Conservation (phyloP, 805 yeast species). For the Metschnikowia cubensis region DNA sequence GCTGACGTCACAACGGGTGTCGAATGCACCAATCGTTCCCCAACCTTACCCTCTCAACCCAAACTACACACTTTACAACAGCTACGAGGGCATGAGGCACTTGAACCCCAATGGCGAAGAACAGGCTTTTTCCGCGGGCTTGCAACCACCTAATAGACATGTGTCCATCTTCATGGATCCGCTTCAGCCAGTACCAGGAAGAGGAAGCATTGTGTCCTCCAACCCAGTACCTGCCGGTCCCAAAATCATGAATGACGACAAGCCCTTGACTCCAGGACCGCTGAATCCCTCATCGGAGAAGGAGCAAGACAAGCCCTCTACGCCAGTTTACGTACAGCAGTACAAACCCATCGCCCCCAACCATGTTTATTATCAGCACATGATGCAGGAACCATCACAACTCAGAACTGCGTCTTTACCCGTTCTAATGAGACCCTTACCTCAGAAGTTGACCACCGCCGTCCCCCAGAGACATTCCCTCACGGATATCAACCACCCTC, state of each 20-base stretch:
- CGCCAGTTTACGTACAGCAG: constrained; percentile 13
- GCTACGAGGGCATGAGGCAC: constrained; percentile 12
- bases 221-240: background rate
- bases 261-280: constrained; percentile 2
- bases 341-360: constrained; percentile 16
- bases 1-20: constrained; percentile 6
- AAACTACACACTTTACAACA: constrained; percentile 28
- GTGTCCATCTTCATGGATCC: constrained; percentile 40
- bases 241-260: constrained; percentile 1
- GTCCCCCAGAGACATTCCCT: constrained; percentile 15
- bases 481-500: constrained; percentile 2
- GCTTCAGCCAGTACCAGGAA: constrained; percentile 27
- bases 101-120: constrained; percentile 1
- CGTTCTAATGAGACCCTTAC: constrained; percentile 12
- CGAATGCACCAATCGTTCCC: constrained; percentile 26
- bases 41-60: constrained; percentile 37
- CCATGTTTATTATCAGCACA: constrained; percentile 15
- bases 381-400: constrained; percentile 12
- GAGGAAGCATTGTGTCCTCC: background rate
- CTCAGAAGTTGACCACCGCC: constrained; percentile 6
- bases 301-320: constrained; percentile 2
- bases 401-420: constrained; percentile 17
- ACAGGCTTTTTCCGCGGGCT: background rate
- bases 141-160: constrained; percentile 28
- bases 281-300: background rate